phyloP scores from a whole-genome alignment of 2,329 filamentous ascomycete species.

The Leptographium flavum region DNA sequence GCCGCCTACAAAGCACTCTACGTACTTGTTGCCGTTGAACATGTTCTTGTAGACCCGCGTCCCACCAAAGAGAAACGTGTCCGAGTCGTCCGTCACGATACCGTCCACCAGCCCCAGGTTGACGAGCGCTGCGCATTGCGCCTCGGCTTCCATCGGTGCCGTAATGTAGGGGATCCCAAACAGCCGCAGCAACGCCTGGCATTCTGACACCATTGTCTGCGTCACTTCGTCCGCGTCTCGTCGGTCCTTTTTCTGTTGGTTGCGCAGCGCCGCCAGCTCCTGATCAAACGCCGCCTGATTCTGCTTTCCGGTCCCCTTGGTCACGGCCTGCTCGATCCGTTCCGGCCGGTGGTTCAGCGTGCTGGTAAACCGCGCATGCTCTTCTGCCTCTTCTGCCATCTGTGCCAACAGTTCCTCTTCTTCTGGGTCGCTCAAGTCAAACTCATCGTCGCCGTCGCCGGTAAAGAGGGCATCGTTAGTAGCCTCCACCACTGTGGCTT shows the following conservation, averaged over 20 bases:
- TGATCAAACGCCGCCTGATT: conserved; percentile 70
- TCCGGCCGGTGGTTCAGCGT: conserved; percentile 65
- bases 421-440: conserved; percentile 72
- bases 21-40: conserved; percentile 97
- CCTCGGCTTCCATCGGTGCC: conserved; percentile 97
- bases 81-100: conserved; percentile 93
- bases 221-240: conserved; percentile 95
- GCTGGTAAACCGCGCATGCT: conserved; percentile 85
- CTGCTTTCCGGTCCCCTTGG: too few species aligned
- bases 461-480: conserved; percentile 13
- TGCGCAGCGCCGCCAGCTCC: conserved; percentile 74
- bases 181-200: conserved; percentile 74
- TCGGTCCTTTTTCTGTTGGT: conserved; percentile 92
- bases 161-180: conserved; percentile 96
- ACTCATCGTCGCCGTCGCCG: conserved; percentile 33
- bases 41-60: conserved; percentile 98
- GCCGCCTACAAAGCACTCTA: conserved; percentile 78
- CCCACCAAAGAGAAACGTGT: conserved; percentile 92
- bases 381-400: conserved; percentile 79
- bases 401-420: conserved; percentile 80
- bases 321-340: too few species aligned
- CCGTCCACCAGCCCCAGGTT: conserved; percentile 80
- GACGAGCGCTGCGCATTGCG: conserved; percentile 89
- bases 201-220: conserved; percentile 89
- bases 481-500: neutral